Evolutionary conservation across 176 grass and related monocot species (phyloP).

Genomic region (Areca catechu): DNA sequence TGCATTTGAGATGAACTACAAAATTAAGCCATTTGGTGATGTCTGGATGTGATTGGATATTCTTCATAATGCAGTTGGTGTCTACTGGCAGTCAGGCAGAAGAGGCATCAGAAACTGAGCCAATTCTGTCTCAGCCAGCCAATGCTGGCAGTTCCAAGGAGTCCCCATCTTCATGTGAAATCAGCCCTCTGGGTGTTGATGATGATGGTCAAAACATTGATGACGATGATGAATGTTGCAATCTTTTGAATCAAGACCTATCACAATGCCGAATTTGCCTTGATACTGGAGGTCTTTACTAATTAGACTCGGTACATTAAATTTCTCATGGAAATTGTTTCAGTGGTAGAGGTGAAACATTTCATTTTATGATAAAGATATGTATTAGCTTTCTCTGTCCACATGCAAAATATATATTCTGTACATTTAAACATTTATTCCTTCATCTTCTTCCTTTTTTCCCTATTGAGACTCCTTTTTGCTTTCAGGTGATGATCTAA

Average conservation of each 20-base stretch:
- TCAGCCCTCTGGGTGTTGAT: constrained; percentile 31
- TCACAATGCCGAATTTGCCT: constrained; percentile 91
- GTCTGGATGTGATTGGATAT: constrained; percentile 44
- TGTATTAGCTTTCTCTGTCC: no score
- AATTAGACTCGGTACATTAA: constrained; percentile 13
- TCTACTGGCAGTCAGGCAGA: constrained; percentile 39
- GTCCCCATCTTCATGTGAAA: constrained; percentile 40
- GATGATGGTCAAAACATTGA: constrained; percentile 26
- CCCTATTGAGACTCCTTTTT: not conserved
- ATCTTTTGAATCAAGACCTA: constrained; percentile 45
- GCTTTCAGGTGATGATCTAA: constrained; percentile 67
- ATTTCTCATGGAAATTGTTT: not conserved
- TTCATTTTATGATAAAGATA: no score
- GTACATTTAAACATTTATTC: no score
- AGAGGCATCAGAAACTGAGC: constrained; percentile 29
- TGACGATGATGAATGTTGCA: constrained; percentile 25
- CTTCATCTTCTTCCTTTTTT: no score
- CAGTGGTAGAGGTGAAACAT: no score
- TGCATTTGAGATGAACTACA: constrained; percentile 12
- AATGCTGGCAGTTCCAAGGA: constrained; percentile 15
- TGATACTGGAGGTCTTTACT: constrained; percentile 69
- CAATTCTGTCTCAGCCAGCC: constrained; percentile 21
- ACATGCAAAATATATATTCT: no score
- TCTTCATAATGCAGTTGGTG: constrained; percentile 58
- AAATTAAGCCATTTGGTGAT: constrained; percentile 26